Conservation (phyloP, 768 basidiomycete species). For the Goffeauzyma gilvescens region DNA sequence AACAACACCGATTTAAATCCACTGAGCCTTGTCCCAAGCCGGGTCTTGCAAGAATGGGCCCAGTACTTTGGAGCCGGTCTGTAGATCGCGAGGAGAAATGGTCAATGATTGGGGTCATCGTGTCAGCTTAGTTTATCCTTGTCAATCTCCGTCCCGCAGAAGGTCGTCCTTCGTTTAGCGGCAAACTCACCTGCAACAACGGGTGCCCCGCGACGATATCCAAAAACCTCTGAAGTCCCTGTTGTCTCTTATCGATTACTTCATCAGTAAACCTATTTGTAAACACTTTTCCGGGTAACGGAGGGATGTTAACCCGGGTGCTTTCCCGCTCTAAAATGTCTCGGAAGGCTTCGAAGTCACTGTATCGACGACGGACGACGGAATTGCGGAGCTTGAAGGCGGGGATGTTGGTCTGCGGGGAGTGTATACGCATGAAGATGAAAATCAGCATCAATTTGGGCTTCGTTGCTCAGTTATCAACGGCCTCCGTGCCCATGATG, state of each 20-base stretch:
- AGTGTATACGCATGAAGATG: too few relatives aligned
- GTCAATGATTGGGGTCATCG: constrained; percentile 7
- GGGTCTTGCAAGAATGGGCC: constrained; percentile 85
- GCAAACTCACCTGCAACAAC: constrained; percentile 56
- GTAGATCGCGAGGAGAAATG: not conserved
- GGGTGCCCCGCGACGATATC: constrained; percentile 96
- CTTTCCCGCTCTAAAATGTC: constrained; percentile 94
- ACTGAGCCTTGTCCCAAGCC: constrained; percentile 42
- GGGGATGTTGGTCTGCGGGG: constrained; percentile 81
- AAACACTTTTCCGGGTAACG: constrained; percentile 89
- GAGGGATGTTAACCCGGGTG: constrained; percentile 91
- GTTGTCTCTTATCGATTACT: constrained; percentile 75
- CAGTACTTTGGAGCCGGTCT: constrained; percentile 95
- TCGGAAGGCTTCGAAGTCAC: constrained; percentile 88
- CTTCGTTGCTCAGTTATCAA: too few relatives aligned
- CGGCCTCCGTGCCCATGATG: too few relatives aligned
- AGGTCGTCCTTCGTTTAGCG: not conserved
- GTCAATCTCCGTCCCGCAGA: not conserved
- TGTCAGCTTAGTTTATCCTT: too few relatives aligned
- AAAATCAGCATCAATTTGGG: too few relatives aligned
- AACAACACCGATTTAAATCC: too few relatives aligned
- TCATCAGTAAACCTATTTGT: constrained; percentile 96
- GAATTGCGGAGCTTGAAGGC: constrained; percentile 95
- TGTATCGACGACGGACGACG: constrained; percentile 68
- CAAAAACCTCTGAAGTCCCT: constrained; percentile 84